Evolutionary conservation across 1,284 basidiomycete species (phyloP).

Genomic region (Kwoniella shivajii): DNA sequence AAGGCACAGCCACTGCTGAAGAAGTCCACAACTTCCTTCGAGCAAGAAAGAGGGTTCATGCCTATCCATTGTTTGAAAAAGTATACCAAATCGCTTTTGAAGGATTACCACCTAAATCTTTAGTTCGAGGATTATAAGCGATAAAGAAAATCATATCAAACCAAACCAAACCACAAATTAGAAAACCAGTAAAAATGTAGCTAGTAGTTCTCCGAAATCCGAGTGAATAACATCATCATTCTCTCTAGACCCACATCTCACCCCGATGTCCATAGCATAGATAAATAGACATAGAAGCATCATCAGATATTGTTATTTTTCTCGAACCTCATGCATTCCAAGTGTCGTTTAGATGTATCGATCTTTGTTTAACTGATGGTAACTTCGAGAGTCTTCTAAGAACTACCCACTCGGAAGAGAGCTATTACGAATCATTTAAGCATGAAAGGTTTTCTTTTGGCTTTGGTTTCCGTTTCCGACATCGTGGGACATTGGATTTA

Average conservation of each 20-base stretch:
- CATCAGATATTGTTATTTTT: too few species aligned
- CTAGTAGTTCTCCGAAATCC: not conserved
- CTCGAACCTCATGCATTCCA: too few species aligned
- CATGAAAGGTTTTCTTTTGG: not conserved
- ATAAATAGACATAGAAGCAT: conserved; percentile 5
- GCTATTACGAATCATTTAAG: too few species aligned
- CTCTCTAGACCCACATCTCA: not conserved
- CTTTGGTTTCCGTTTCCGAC: too few species aligned
- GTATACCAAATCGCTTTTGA: conserved; percentile 58
- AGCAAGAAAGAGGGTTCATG: conserved; percentile 52
- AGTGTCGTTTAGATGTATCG: too few species aligned
- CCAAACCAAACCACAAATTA: not conserved
- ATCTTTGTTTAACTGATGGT: too few species aligned
- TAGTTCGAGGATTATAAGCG: conserved; percentile 46
- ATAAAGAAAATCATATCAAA: not conserved
- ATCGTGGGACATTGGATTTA: not conserved
- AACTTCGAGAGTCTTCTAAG: too few species aligned
- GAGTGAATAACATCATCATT: not conserved
- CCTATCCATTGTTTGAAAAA: conserved; percentile 61
- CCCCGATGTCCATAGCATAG: conserved; percentile 13
- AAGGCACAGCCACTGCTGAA: conserved; percentile 59
- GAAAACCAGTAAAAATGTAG: not conserved
- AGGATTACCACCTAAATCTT: conserved; percentile 44
- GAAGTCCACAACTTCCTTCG: conserved; percentile 60
- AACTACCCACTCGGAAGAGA: too few species aligned